These are phyloP conservation scores for Ascochyta viciae-villosae DNA, from an alignment of 2,329 filamentous ascomycete species.

Conservation along the genomic window DNA sequence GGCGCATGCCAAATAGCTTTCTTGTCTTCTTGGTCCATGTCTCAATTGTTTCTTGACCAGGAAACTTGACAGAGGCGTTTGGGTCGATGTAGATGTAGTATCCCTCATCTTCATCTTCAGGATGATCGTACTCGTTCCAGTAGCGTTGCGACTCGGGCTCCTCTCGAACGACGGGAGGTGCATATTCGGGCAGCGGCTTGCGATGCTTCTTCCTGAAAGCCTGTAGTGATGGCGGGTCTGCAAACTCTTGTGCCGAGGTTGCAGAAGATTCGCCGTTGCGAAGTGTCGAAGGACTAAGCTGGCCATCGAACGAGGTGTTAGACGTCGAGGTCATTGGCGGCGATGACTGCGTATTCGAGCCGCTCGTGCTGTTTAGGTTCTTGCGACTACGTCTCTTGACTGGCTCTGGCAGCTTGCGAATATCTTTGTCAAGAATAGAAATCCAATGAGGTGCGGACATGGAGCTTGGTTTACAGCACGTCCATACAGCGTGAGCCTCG, in stretches of 20 bases:
- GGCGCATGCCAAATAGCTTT: slow-evolving; percentile 32
- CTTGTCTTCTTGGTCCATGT: slow-evolving; percentile 37
- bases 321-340: slow-evolving; percentile 49
- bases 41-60: slow-evolving; percentile 68
- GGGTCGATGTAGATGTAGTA: slow-evolving; percentile 80
- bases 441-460: slow-evolving; percentile 54
- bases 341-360: slow-evolving; percentile 33
- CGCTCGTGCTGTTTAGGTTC: slow-evolving; percentile 30
- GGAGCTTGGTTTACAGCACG: slow-evolving; percentile 52
- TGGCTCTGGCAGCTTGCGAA: slow-evolving; percentile 59
- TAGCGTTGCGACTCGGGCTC: slow-evolving; percentile 55
- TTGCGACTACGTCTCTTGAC: slow-evolving; percentile 38
- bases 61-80: slow-evolving; percentile 65
- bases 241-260: slow-evolving; percentile 44
- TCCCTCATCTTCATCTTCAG: slow-evolving; percentile 67
- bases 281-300: slow-evolving; percentile 38
- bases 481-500: slow-evolving; percentile 61
- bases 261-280: slow-evolving; percentile 44
- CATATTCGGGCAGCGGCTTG: slow-evolving; percentile 39
- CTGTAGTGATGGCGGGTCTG: slow-evolving; percentile 49
- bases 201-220: slow-evolving; percentile 54
- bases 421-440: slow-evolving; percentile 57
- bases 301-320: slow-evolving; percentile 47
- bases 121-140: slow-evolving; percentile 89
- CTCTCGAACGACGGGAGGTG: slow-evolving; percentile 26